A percentile compares a stretch with the other conserved stretches of the same genome.
These are phyloP conservation scores for Apiospora kogelbergensis DNA, from an alignment of 2,329 filamentous ascomycete genomes.

Conservation along the genomic window DNA sequence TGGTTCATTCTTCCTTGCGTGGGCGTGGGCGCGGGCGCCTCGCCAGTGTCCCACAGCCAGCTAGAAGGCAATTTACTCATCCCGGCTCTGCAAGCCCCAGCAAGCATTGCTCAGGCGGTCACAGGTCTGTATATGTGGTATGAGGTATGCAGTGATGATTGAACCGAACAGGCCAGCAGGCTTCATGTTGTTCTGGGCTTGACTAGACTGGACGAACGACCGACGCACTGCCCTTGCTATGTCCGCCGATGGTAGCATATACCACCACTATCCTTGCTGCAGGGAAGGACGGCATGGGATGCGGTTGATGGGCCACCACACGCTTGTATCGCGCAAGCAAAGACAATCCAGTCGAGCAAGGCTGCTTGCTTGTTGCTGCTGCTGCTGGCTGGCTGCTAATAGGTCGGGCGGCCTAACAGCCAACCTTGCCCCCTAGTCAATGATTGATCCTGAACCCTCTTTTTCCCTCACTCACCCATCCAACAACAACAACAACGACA, in stretches of 20 bases:
- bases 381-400: background rate
- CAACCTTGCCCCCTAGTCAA: background rate
- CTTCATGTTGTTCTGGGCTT: background rate
- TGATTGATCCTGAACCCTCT: slow-evolving; percentile 5
- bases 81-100: background rate
- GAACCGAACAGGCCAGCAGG: background rate
- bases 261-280: background rate
- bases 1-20: background rate
- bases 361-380: background rate
- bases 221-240: slow-evolving; percentile 3
- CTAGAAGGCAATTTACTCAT: slow-evolving; percentile 1
- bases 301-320: background rate
- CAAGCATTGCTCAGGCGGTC: background rate
- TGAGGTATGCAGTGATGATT: background rate
- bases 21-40: slow-evolving; percentile 1
- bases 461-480: background rate
- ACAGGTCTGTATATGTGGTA: slow-evolving; percentile 1
- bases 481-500: background rate
- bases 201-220: background rate
- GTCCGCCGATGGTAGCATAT: slow-evolving; percentile 5
- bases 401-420: background rate
- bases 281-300: slow-evolving; percentile 3
- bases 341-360: background rate
- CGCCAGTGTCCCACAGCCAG: slow-evolving; percentile 1
- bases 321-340: background rate